These are phyloP conservation scores for Zygoascus tannicola DNA, from an alignment of 805 yeast species.

Conservation along the genomic window DNA sequence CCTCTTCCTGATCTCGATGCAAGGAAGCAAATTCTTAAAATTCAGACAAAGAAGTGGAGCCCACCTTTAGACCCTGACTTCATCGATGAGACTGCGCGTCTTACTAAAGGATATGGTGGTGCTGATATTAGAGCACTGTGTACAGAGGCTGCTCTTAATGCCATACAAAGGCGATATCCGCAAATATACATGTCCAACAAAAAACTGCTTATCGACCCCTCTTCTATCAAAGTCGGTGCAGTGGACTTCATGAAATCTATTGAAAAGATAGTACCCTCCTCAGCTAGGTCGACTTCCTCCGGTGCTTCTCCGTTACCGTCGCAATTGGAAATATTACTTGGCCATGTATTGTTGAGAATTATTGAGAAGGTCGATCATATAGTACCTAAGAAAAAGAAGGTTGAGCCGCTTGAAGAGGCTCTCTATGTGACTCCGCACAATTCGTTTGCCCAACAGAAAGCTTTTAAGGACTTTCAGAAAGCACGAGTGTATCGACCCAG, in stretches of 20 bases:
- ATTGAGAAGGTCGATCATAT: constrained; percentile 40
- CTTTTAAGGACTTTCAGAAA: constrained; percentile 38
- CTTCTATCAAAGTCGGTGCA: constrained; percentile 60
- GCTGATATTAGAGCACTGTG: constrained; percentile 92
- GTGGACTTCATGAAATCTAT: constrained; percentile 80
- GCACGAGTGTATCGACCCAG: constrained; percentile 77
- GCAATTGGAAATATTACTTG: constrained; percentile 54
- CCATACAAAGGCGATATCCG: constrained; percentile 87
- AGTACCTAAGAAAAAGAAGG: constrained; percentile 49
- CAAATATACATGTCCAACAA: constrained; percentile 75
- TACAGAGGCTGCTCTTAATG: constrained; percentile 88
- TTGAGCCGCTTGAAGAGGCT: constrained; percentile 60
- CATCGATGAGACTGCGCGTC: constrained; percentile 54
- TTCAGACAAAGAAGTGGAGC: constrained; percentile 84
- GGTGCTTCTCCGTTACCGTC: constrained; percentile 74
- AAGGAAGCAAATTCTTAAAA: constrained; percentile 65
- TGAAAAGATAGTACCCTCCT: constrained; percentile 83
- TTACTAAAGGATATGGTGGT: constrained; percentile 97
- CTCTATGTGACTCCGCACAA: constrained; percentile 49
- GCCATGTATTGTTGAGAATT: constrained; percentile 39
- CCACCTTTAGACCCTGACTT: constrained; percentile 58
- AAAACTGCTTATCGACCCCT: constrained; percentile 65
- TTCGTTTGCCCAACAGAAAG: constrained; percentile 61
- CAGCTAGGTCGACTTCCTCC: constrained; percentile 72
- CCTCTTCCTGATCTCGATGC: constrained; percentile 82